Percentiles rank a stretch among this genome's conserved stretches.
Evolutionary conservation across 2,329 filamentous ascomycete species (phyloP).

Genomic region (Rhynchosporium agropyri): DNA sequence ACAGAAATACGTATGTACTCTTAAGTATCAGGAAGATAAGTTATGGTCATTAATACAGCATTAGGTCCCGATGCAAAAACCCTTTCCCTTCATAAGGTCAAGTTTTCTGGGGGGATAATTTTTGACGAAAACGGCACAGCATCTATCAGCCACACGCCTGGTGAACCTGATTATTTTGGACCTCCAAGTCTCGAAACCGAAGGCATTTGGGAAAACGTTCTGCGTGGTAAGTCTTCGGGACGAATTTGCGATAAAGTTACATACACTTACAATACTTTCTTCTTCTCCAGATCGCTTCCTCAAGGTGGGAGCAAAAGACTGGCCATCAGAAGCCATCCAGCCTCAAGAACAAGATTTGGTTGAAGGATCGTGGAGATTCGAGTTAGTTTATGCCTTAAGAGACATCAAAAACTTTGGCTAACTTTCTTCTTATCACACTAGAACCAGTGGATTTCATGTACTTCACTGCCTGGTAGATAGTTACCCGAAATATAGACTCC

Average conservation of each 20-base stretch:
- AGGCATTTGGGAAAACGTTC: not conserved
- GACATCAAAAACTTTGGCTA: not conserved
- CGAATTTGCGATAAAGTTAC: no score
- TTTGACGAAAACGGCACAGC: not conserved
- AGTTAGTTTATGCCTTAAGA: not conserved
- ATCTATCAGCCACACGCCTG: not conserved
- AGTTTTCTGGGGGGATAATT: not conserved
- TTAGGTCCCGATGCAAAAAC: not conserved
- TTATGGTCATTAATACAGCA: not conserved
- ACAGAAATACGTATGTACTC: not conserved
- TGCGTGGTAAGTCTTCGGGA: not conserved
- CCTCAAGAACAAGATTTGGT: not conserved
- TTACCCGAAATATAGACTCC: not conserved
- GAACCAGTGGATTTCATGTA: not conserved
- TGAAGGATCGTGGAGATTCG: not conserved
- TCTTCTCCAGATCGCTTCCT: not conserved
- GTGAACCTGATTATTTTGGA: not conserved
- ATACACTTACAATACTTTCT: no score
- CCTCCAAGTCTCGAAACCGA: not conserved
- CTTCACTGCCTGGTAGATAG: not conserved
- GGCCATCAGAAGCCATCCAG: not conserved
- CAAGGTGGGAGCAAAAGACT: not conserved
- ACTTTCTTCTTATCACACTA: not conserved
- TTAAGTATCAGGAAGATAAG: not conserved
- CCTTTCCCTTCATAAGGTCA: not conserved